These are phyloP conservation scores for Pistacia vera DNA, from an alignment of 345 rosid genomes.

Conservation along the genomic window DNA sequence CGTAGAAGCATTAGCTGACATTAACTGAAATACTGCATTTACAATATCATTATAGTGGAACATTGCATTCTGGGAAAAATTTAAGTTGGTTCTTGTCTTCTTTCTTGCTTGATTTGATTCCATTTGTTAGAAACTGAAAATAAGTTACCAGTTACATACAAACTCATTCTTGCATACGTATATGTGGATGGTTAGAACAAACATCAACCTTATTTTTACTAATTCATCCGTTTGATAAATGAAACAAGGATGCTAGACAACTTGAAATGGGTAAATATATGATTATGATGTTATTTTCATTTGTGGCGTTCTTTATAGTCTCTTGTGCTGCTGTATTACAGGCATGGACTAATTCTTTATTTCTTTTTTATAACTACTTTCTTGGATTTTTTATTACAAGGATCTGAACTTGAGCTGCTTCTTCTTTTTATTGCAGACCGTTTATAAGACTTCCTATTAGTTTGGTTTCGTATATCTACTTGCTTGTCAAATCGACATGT, in stretches of 20 bases:
- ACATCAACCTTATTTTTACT: neutral
- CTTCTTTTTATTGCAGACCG: slow-evolving; percentile 63
- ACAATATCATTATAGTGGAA: slow-evolving; percentile 4
- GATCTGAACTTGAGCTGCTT: slow-evolving; percentile 19
- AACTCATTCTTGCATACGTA: neutral
- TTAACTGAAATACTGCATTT: slow-evolving; percentile 4
- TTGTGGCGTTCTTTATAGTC: neutral
- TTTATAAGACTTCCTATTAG: slow-evolving; percentile 63
- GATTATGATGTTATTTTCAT: neutral
- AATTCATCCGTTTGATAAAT: neutral
- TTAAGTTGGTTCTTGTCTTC: neutral
- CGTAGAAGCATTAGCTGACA: slow-evolving; percentile 12
- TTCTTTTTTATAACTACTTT: neutral
- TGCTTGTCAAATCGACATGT: slow-evolving; percentile 51
- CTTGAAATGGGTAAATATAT: neutral
- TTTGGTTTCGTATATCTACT: slow-evolving; percentile 42
- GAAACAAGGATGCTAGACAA: neutral
- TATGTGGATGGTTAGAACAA: neutral
- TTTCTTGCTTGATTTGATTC: neutral
- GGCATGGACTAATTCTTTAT: neutral
- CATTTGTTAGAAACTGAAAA: neutral
- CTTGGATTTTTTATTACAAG: slow-evolving; percentile 4
- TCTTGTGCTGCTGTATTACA: neutral
- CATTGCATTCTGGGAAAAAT: neutral
- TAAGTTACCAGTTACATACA: neutral